Evolutionary conservation across 164 flowering plant species (phyloP).

Genomic region (Vitis rotundifolia): DNA sequence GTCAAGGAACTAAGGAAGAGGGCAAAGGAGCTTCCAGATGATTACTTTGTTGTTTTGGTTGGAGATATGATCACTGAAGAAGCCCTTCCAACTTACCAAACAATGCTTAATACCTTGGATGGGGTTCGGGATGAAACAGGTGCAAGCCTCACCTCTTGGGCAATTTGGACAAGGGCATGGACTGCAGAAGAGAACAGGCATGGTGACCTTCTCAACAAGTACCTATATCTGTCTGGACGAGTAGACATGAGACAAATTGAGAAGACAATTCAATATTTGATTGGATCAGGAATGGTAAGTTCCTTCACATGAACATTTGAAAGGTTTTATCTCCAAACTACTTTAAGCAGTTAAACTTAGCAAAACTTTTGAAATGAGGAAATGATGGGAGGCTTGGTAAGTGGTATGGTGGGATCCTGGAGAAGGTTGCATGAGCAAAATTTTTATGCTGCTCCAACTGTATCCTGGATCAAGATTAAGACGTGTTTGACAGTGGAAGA

Average conservation of each 20-base stretch:
- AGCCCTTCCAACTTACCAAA: constrained; percentile 12
- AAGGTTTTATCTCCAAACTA: too few species aligned
- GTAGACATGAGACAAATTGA: constrained; percentile 21
- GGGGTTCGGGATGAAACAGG: constrained; percentile 20
- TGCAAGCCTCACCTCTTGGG: constrained; percentile 16
- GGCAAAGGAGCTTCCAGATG: constrained; percentile 17
- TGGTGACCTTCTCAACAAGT: constrained; percentile 19
- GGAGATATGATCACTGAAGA: constrained; percentile 13
- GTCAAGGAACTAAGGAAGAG: constrained; percentile 15
- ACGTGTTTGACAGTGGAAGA: too few species aligned
- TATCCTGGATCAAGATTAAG: too few species aligned
- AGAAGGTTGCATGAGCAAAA: too few species aligned
- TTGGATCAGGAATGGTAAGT: constrained; percentile 22
- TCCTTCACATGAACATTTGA: not conserved
- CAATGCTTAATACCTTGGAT: constrained; percentile 21
- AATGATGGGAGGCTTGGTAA: too few species aligned
- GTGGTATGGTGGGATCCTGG: too few species aligned
- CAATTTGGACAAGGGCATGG: constrained; percentile 18
- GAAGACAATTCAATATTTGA: constrained; percentile 24
- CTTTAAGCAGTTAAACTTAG: too few species aligned
- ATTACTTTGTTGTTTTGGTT: constrained; percentile 17
- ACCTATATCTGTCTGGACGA: constrained; percentile 14
- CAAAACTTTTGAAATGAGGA: too few species aligned
- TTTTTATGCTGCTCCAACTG: too few species aligned
- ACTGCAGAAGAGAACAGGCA: constrained; percentile 19